Percentiles rank a stretch among this genome's conserved stretches.
Evolutionary conservation across 108 stramenopile genomes (phyloP).

Genomic region (Nitzschia inconspicua): DNA sequence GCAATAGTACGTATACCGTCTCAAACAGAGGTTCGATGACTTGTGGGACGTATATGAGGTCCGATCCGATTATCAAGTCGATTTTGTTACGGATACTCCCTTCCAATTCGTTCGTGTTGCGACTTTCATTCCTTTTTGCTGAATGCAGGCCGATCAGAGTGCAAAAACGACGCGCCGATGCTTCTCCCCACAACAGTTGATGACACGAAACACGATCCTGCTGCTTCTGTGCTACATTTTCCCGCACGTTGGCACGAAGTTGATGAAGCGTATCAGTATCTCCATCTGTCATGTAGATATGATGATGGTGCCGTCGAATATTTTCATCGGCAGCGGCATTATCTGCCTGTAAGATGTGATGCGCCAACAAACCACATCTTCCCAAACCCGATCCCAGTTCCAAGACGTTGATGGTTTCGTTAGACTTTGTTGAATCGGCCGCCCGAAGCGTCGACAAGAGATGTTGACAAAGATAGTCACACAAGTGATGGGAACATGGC

Average conservation of each 20-base stretch:
- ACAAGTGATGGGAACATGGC: constrained; percentile 55
- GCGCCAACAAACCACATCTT: constrained; percentile 53
- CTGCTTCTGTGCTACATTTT: not conserved
- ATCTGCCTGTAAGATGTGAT: constrained; percentile 10
- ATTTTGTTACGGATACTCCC: too few relatives aligned
- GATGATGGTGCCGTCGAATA: not conserved
- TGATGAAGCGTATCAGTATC: constrained; percentile 52
- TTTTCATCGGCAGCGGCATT: not conserved
- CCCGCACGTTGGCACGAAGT: constrained; percentile 40
- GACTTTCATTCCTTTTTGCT: not conserved
- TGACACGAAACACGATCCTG: constrained; percentile 8
- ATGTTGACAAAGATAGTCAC: constrained; percentile 40
- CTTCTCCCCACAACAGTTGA: constrained; percentile 25
- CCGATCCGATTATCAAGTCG: constrained; percentile 56
- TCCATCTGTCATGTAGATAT: constrained; percentile 57
- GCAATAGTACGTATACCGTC: constrained; percentile 44
- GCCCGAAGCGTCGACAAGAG: not conserved
- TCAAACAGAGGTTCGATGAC: constrained; percentile 60
- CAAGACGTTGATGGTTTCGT: constrained; percentile 18
- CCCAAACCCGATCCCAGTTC: constrained; percentile 76
- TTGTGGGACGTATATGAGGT: constrained; percentile 52
- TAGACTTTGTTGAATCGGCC: not conserved
- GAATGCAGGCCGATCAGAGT: too few relatives aligned
- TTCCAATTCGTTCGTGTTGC: too few relatives aligned
- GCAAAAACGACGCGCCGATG: constrained; percentile 3